phyloP scores from a whole-genome alignment of 306 rosid species.

The Acacia crassicarpa region DNA sequence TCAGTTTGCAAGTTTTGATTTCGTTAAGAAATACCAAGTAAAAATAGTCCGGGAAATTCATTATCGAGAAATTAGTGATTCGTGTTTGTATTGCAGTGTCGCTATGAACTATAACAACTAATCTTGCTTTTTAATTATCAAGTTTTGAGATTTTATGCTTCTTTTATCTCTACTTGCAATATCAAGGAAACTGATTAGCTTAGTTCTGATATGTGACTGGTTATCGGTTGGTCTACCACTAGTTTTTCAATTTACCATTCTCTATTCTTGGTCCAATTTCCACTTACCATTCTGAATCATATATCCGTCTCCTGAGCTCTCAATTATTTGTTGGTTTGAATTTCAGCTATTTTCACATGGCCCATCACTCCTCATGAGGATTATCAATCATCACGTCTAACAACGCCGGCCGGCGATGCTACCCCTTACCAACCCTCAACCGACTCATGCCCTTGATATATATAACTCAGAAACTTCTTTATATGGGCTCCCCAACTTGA shows the following conservation, averaged over 20 bases:
- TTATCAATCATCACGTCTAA: neutral
- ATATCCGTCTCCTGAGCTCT: too few species aligned
- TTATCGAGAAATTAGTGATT: too few species aligned
- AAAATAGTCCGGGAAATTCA: too few species aligned
- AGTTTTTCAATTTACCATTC: too few species aligned
- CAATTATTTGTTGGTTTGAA: neutral
- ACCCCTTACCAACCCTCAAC: neutral
- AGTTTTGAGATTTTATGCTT: neutral
- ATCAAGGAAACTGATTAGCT: neutral
- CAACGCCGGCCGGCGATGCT: neutral
- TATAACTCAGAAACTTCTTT: too few species aligned
- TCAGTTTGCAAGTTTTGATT: neutral
- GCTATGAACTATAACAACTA: neutral
- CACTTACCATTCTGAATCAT: too few species aligned
- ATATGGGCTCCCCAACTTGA: neutral
- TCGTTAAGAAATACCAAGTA: too few species aligned
- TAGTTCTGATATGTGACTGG: neutral
- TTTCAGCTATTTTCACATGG: neutral
- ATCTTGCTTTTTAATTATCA: neutral
- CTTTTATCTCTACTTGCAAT: neutral
- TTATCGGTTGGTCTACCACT: too few species aligned
- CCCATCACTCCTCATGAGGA: neutral
- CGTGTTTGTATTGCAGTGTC: neutral
- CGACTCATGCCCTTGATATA: neutral
- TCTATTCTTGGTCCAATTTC: too few species aligned